Conservation (phyloP, 2,329 filamentous ascomycete species). For the Penicillium sp. region DNA sequence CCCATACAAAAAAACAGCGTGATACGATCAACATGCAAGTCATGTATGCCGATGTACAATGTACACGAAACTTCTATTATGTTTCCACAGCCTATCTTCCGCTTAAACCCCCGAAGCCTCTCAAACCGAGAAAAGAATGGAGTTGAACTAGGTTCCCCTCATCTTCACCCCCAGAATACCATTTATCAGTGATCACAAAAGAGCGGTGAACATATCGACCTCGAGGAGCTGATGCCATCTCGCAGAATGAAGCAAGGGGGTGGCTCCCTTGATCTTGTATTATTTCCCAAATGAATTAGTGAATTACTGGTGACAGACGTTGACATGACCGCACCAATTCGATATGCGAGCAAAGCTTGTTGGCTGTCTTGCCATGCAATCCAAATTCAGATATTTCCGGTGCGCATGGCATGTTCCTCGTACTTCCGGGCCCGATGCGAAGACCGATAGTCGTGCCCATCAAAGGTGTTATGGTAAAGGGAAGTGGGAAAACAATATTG, state of each 20-base stretch:
- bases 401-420: neutral
- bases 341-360: constrained; percentile 10
- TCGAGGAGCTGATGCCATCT: constrained; percentile 18
- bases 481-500: neutral
- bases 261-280: constrained; percentile 2
- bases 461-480: neutral
- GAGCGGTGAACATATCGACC: constrained; percentile 20
- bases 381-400: neutral
- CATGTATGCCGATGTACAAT: constrained; percentile 1
- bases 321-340: neutral
- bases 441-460: neutral
- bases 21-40: constrained; percentile 3
- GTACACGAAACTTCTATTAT: neutral
- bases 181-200: constrained; percentile 5
- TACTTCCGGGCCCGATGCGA: neutral
- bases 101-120: neutral
- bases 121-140: neutral
- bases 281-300: neutral
- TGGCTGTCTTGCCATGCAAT: neutral
- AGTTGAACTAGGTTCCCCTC: neutral
- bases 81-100: neutral
- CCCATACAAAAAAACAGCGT: neutral
- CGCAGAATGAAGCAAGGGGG: constrained; percentile 22
- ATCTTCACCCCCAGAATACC: neutral
- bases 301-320: neutral